Base-by-base conservation (phyloP, 805 yeast genomes). In the Cyberlindnera meyerae region DNA sequence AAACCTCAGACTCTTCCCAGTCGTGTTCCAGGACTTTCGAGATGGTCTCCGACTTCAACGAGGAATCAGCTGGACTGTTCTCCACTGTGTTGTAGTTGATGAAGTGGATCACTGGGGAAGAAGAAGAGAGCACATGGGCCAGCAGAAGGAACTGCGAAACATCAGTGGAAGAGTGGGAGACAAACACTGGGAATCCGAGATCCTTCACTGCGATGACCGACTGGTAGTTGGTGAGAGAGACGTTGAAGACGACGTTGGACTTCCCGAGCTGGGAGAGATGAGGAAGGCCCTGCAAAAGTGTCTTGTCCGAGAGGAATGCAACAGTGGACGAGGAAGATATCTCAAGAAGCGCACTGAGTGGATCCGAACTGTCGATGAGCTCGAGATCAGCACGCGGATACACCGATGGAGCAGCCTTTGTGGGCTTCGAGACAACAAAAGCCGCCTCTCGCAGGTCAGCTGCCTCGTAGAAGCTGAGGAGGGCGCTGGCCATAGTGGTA, bases 121-220 rank as follows among this genome's bases (percentile, higher is more conserved):
- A 44, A 24, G 71, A 57, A 37, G 89, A 73, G 27, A 79, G 58
- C 30, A 75, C 61, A 48, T 77, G 73, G 3, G 94, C 75, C 18
- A 78, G 71, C 30, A 74, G 60, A 6, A 84, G 68, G 43, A 74
- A 67, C 34, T 70, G 70, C 30, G 66, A 60, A 8, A 81, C 66
- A 43, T 81, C 86, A 22, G 63, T 55, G 6, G 71, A 56, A 26
- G 67, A 62, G 50, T 75, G 78, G n/a, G 96, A 84, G 37, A 88
- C 71, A 44, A 89, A 58, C 17, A 82, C 66, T 6, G 77, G 71
- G 48, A 69, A 72, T 12, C 77, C 77, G 27, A 82, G 65, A 57
- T 85, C 90, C 54, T 89, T 78, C 48, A 83, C 66, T 7, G 86
- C 72, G n/a, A 90, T 66, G 18, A 86, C 72, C 12, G 74, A 63